Evolutionary conservation across 192 early-diverging fungal genomes (phyloP).

Genomic region (Umbelopsis vinacea): DNA sequence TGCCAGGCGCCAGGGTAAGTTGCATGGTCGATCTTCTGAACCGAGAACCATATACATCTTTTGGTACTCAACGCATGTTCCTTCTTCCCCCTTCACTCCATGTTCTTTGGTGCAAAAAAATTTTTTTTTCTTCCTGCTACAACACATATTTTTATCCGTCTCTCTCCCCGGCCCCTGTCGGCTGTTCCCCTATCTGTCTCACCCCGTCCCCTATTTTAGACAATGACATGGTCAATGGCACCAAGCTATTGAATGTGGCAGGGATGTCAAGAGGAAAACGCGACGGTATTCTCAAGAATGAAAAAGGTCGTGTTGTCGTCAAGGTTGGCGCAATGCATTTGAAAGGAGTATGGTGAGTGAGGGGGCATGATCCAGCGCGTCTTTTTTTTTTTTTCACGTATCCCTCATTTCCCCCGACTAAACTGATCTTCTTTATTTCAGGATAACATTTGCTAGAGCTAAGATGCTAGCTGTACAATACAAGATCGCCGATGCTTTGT

Average conservation of each 20-base stretch:
- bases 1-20: constrained; percentile 55
- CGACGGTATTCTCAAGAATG: constrained; percentile 72
- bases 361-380: too few relatives aligned
- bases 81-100: neutral
- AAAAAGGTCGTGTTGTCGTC: constrained; percentile 68
- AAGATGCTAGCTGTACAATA: constrained; percentile 68
- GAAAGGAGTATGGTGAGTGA: constrained; percentile 69
- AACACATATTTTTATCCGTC: neutral
- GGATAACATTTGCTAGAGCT: constrained; percentile 68
- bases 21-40: constrained; percentile 2
- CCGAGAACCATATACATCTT: too few relatives aligned
- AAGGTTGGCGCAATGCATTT: constrained; percentile 73
- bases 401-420: too few relatives aligned
- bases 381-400: neutral
- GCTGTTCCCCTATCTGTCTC: constrained; percentile 22
- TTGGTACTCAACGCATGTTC: too few relatives aligned
- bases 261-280: constrained; percentile 74
- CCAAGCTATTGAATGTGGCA: constrained; percentile 70
- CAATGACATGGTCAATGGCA: constrained; percentile 74
- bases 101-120: neutral
- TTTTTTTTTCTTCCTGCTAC: neutral
- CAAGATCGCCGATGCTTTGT: constrained; percentile 72
- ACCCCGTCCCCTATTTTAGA: constrained; percentile 44
- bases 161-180: constrained; percentile 18
- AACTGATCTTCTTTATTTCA: constrained; percentile 16